phyloP scores from a whole-genome alignment of 257 asterid genomes.

The Scutellaria galericulata region DNA sequence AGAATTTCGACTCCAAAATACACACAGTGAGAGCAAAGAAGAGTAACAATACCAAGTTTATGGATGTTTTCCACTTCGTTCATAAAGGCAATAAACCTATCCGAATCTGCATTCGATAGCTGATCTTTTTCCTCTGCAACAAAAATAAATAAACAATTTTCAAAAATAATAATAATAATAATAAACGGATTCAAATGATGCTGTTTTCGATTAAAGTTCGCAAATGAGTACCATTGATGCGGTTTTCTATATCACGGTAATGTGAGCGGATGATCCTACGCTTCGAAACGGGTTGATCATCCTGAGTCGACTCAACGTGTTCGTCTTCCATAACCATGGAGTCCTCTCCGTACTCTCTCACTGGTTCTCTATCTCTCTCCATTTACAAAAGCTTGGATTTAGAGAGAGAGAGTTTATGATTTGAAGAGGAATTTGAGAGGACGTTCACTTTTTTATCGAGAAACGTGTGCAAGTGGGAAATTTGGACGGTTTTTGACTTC shows the following conservation, averaged over 20 bases:
- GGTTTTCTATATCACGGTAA: constrained; percentile 38
- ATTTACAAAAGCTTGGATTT: not conserved
- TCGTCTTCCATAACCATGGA: not conserved
- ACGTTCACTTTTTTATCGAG: not conserved
- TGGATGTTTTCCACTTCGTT: constrained; percentile 52
- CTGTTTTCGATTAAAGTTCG: no score
- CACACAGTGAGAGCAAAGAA: not conserved
- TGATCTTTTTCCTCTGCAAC: constrained; percentile 49
- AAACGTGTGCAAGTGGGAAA: not conserved
- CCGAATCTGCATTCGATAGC: constrained; percentile 37
- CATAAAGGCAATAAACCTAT: constrained; percentile 44
- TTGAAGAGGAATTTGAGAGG: no score
- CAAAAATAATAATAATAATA: not conserved
- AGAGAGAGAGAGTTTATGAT: no score
- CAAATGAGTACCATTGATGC: constrained; percentile 35
- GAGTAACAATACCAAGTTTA: constrained; percentile 42
- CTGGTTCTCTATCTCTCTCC: constrained; percentile 24
- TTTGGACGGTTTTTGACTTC: not conserved
- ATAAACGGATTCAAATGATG: not conserved
- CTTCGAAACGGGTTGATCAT: not conserved
- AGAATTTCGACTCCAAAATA: not conserved
- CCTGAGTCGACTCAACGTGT: not conserved
- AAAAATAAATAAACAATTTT: not conserved
- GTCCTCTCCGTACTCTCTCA: not conserved
- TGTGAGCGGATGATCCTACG: constrained; percentile 29